These are phyloP conservation scores for Phytophthora nicotianae DNA, from an alignment of 352 stramenopile species.

Conservation along the genomic window DNA sequence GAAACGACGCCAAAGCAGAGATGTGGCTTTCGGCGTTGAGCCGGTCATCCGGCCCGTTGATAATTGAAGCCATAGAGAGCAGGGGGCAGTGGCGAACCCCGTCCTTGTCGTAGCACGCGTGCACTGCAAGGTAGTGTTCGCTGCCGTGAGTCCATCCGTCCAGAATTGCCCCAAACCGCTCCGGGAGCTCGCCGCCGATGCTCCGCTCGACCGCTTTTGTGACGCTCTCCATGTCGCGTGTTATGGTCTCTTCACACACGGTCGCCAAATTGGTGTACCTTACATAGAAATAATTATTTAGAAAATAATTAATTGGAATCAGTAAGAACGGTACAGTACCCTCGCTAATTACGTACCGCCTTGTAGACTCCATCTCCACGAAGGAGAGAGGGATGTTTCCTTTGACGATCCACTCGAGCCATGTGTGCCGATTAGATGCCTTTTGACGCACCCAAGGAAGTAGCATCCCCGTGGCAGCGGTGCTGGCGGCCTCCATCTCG, in stretches of 20 bases:
- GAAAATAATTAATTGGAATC: not conserved
- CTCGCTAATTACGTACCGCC: not conserved
- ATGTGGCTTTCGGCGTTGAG: not conserved
- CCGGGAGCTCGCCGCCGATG: not conserved
- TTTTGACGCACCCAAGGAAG: too few relatives aligned
- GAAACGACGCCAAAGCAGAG: not conserved
- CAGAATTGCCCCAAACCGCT: not conserved
- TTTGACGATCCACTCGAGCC: not conserved
- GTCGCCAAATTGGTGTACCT: not conserved
- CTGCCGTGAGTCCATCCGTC: not conserved
- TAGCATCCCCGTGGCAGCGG: not conserved
- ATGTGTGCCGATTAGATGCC: too few relatives aligned
- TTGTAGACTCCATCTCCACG: too few relatives aligned
- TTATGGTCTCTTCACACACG: not conserved
- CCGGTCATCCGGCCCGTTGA: not conserved
- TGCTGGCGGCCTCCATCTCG: not conserved
- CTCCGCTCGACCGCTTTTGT: not conserved
- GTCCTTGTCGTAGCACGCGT: not conserved
- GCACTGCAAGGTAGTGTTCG: not conserved
- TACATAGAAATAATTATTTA: not conserved
- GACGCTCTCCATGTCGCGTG: not conserved
- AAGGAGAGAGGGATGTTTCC: not conserved
- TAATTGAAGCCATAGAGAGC: slow-evolving; percentile 1
- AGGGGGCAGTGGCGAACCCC: not conserved
- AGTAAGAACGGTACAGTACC: not conserved